Evolutionary conservation across 2,329 filamentous ascomycete species (phyloP).

Genomic region (Colletotrichum scovillei): DNA sequence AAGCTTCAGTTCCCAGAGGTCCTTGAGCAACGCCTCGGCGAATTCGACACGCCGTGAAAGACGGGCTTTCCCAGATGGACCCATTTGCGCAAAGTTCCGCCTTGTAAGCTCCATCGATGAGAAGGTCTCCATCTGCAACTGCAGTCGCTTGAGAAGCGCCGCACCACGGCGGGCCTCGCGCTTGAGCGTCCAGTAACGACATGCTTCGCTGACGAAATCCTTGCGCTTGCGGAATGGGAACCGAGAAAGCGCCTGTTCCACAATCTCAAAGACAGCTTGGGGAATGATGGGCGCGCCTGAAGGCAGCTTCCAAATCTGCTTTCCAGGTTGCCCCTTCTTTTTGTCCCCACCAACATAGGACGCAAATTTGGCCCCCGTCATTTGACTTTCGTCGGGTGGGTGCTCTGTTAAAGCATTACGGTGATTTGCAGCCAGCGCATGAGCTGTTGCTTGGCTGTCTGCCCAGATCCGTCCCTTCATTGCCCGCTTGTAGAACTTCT

Average conservation of each 20-base stretch:
- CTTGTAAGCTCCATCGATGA: conserved; percentile 97
- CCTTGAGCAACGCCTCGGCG: conserved; percentile 77
- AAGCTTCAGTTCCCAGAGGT: conserved; percentile 80
- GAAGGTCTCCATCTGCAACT: conserved; percentile 95
- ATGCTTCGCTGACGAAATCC: conserved; percentile 92
- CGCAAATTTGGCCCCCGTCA: conserved; percentile 84
- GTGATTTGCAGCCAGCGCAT: conserved; percentile 81
- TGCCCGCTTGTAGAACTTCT: conserved; percentile 87
- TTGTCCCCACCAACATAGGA: conserved; percentile 76
- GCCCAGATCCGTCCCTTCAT: conserved; percentile 95
- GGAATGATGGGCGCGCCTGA: conserved; percentile 96
- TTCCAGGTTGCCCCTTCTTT: conserved; percentile 76
- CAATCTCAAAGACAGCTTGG: conserved; percentile 85
- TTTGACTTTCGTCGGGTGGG: conserved; percentile 83
- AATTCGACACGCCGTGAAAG: conserved; percentile 89
- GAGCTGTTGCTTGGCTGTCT: conserved; percentile 85
- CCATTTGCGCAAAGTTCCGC: conserved; percentile 96
- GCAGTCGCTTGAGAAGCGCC: conserved; percentile 89
- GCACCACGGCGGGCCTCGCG: conserved; percentile 92
- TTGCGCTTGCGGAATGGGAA: conserved; percentile 87
- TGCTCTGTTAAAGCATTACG: conserved; percentile 73
- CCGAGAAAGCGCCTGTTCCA: conserved; percentile 84
- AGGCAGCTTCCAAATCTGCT: conserved; percentile 88
- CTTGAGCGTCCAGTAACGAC: conserved; percentile 98
- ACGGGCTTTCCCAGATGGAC: conserved; percentile 81